Evolutionary conservation across 2,329 filamentous ascomycete genomes (phyloP).

Genomic region (Colletotrichum lentis): DNA sequence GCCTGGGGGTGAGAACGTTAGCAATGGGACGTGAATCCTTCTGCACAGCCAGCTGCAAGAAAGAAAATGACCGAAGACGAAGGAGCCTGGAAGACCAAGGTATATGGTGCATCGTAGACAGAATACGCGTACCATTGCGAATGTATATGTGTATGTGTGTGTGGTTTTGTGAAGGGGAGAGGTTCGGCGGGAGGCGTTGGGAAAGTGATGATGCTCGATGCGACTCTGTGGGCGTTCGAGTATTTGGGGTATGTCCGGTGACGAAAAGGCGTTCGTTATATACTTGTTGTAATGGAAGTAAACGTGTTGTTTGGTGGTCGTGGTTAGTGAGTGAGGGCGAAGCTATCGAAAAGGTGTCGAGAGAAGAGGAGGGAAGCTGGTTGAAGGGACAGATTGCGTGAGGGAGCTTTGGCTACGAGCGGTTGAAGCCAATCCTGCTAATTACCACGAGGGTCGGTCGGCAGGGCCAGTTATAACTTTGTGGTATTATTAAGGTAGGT

Average conservation of each 20-base stretch:
- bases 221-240: background rate
- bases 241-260: background rate
- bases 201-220: constrained; percentile 11
- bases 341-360: constrained; percentile 29
- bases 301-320: constrained; percentile 6
- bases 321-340: background rate
- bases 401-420: constrained; percentile 25
- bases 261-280: constrained; percentile 9
- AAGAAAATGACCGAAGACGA: background rate
- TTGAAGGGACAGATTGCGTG: constrained; percentile 38
- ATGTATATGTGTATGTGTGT: background rate
- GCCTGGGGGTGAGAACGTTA: constrained; percentile 59
- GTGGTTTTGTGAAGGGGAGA: background rate
- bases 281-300: background rate
- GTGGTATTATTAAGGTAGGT: constrained; percentile 8
- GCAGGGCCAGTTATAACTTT: background rate
- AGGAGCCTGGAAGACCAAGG: background rate
- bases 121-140: constrained; percentile 39
- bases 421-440: constrained; percentile 29
- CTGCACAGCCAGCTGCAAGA: background rate
- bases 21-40: background rate
- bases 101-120: background rate
- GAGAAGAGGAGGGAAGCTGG: constrained; percentile 36
- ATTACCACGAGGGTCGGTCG: constrained; percentile 10
- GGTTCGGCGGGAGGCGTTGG: background rate